These are phyloP conservation scores for Crotalaria pallida DNA, from an alignment of 306 rosid species.

Conservation along the genomic window DNA sequence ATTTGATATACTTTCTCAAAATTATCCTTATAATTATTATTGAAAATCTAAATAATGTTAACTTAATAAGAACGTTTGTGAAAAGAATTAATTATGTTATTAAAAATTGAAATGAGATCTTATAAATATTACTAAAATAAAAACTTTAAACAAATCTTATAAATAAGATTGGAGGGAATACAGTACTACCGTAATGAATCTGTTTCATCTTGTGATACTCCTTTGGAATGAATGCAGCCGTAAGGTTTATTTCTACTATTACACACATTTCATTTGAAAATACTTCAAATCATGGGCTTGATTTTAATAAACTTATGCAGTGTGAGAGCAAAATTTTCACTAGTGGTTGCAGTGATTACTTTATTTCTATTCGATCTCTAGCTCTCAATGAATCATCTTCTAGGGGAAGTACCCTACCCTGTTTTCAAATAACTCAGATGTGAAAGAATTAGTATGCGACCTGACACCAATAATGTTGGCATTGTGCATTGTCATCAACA, in stretches of 20 bases:
- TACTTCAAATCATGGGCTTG: background rate
- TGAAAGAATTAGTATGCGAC: constrained; percentile 36
- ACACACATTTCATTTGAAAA: background rate
- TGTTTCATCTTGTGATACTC: constrained; percentile 6
- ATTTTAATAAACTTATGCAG: constrained; percentile 33
- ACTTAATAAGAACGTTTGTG: no score
- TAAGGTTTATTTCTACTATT: constrained; percentile 47
- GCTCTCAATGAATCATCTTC: constrained; percentile 30
- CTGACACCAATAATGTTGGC: constrained; percentile 74
- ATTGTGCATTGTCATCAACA: constrained; percentile 62
- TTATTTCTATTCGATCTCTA: constrained; percentile 31
- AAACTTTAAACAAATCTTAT: no score
- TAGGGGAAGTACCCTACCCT: constrained; percentile 42
- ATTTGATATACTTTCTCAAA: no score
- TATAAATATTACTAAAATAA: no score
- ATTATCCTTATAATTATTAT: no score
- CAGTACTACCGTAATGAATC: no score
- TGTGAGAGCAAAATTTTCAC: constrained; percentile 75
- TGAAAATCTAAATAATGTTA: no score
- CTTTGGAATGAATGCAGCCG: constrained; percentile 66
- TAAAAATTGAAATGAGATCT: no score
- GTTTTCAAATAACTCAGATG: constrained; percentile 48
- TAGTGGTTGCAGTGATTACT: constrained; percentile 58
- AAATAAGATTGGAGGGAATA: no score
- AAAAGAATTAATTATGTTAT: no score